Evolutionary conservation across 2,329 filamentous ascomycete genomes (phyloP), one percentile per base, ranked within the genome.

Genomic region (Trichoderma polysporum): DNA sequence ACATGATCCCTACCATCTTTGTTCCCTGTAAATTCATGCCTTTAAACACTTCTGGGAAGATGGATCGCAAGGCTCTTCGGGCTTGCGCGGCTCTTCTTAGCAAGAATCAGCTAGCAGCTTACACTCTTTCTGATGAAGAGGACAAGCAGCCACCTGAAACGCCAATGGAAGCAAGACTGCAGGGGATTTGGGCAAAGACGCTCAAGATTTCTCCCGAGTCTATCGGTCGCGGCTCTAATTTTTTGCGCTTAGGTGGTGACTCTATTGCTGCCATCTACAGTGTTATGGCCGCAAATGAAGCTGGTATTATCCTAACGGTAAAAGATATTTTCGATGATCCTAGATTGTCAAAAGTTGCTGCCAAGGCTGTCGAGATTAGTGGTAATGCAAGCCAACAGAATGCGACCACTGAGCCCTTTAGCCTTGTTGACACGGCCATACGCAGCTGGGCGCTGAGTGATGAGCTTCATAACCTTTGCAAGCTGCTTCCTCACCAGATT

Each of bases 1-100:
- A 72, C 45, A 72, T 72, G 70, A 52, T 72, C 9, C 70, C 69
- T 1, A 64, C 69, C 4, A 22, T 67, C 22, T 72, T 69, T 41
- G 68, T 72, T 37, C 68, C 63, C 5, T 71, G 68, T 49, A 9
- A 6, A 2, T 69, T 64, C 37, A 70, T 71, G 66, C 70, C 69
- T 3, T 25, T 64, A 15, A 70, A 66, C 17, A 66, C 69, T 3
- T 71, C 70, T 4, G 65, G 53, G n/a, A 72, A 72, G 66, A 41
- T 70, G 9, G 68, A 71, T n/a, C 54, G 69, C 13, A 67, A 64
- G 15, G 59, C 35, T 6, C 47, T 56, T 15, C 47, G 37, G 8
- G 31, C 25, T 19, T n/a, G 5, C 10, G 33, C 52, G 2, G 25
- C 22, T 29, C n/a, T 22, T 15, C 22, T 54, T 4, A 59, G 45